Evolutionary conservation across 352 stramenopile genomes (phyloP).

Genomic region (Pythium phragmiticola): DNA sequence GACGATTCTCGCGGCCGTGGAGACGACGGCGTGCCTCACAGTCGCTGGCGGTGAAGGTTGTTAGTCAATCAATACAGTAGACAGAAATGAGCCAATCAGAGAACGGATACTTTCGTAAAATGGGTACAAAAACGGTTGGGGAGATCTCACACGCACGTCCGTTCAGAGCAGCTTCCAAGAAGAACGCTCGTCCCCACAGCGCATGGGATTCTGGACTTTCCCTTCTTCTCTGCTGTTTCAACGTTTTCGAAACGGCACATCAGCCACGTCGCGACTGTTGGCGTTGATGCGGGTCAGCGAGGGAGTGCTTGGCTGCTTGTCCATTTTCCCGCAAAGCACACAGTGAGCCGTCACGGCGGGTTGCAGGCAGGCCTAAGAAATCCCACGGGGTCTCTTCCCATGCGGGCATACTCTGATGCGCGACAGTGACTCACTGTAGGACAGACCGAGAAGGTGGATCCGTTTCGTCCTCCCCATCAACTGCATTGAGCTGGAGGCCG

Average conservation of each 20-base stretch:
- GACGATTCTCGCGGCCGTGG: slow-evolving; percentile 46
- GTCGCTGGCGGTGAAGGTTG: slow-evolving; percentile 63
- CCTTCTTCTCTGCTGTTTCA: neutral
- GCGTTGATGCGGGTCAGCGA: slow-evolving; percentile 5
- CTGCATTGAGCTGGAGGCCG: too few relatives aligned
- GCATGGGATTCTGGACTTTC: neutral
- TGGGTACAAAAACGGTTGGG: slow-evolving; percentile 1
- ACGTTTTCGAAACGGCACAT: neutral
- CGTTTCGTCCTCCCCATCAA: too few relatives aligned
- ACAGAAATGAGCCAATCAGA: slow-evolving; percentile 5
- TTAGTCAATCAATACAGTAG: slow-evolving; percentile 22
- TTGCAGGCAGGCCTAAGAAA: neutral
- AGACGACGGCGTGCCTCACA: slow-evolving; percentile 60
- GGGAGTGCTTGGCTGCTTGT: too few relatives aligned
- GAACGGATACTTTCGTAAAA: slow-evolving; percentile 1
- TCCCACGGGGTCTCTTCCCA: neutral
- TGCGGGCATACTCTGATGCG: too few relatives aligned
- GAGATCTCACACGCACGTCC: neutral
- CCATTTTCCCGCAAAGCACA: neutral
- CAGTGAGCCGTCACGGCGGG: too few relatives aligned
- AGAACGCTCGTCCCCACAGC: neutral
- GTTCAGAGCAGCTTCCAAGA: neutral
- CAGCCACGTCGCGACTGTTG: neutral
- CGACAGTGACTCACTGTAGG: too few relatives aligned
- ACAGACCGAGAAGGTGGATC: too few relatives aligned